Conservation (phyloP, 2,329 filamentous ascomycete genomes). For the Fusarium ambrosium region DNA sequence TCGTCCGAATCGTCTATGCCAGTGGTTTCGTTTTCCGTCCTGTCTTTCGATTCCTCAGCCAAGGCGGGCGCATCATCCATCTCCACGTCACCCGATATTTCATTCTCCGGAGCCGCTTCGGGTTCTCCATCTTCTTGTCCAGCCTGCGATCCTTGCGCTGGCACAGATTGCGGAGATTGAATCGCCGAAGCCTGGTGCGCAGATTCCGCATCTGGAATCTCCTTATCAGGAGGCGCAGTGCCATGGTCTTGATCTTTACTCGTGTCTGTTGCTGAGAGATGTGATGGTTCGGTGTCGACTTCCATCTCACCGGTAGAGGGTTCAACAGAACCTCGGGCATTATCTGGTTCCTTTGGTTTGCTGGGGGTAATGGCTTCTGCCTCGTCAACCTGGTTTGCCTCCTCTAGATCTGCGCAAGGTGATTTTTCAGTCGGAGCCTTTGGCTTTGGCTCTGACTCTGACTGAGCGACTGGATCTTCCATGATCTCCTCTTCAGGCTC, state of each 20-base stretch:
- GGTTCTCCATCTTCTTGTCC: not conserved
- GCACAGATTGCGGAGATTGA: not conserved
- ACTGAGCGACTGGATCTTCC: not conserved
- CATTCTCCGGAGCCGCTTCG: not conserved
- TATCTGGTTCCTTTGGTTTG: not conserved
- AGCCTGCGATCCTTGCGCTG: slow-evolving; percentile 4
- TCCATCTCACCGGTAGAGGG: slow-evolving; percentile 10
- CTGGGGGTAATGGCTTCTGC: not conserved
- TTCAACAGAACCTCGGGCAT: not conserved
- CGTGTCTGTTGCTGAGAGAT: not conserved
- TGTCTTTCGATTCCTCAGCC: slow-evolving; percentile 7
- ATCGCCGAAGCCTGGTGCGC: not conserved
- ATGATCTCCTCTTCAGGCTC: slow-evolving; percentile 1
- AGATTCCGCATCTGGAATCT: slow-evolving; percentile 9
- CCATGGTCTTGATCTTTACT: not conserved
- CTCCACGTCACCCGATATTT: slow-evolving; percentile 22
- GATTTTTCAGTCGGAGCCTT: not conserved
- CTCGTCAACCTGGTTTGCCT: not conserved
- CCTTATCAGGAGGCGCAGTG: not conserved
- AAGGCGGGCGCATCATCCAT: slow-evolving; percentile 8
- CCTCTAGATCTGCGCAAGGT: not conserved
- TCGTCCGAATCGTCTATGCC: slow-evolving; percentile 1
- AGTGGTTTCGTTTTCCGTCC: not conserved
- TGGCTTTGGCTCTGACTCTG: not conserved
- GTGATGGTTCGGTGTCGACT: slow-evolving; percentile 10